Base-by-base conservation (phyloP, 164 flowering plant species). In the Piper longum region DNA sequence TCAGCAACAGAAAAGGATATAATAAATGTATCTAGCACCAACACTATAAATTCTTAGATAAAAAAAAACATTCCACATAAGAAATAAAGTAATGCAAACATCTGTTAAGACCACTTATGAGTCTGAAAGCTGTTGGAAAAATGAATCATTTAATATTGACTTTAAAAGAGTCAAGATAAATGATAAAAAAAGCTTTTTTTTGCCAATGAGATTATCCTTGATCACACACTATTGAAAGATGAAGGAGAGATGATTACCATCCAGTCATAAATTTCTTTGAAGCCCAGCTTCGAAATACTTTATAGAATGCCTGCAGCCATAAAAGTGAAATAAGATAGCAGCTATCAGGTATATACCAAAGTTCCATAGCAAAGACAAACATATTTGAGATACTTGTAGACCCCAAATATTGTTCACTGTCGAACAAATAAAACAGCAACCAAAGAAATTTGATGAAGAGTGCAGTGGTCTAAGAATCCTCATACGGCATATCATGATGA, bases 261-360 rank as follows among this genome's bases (percentile, higher is more conserved):
- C 96, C 96, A 4, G 96, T 83, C 88, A 88, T 88, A 75, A 88
- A 88, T 78, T 88, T 88, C 67, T 88, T 86, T 8, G 96, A 88
- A 36, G 92, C 92, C 96, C 96, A 88, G 76, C 96, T 88, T 43
- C 83, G 74, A 66, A 88, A 64, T 69, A 88, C 88, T 74, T 88
- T 88, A 77, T 61, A 79, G 65, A 86, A 88, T 7, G 96, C 86
- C 96, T 88, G 67, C 79, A 80, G 16, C 42, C 36, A n/a, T 13
- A 48, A 51, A 60, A 36, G 7, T 36, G 0, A 9, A 59, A 16
- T 36, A 16, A 60, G 36, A 5, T 56, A 41, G 51, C 19, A 60
- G 42, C 14, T 16, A 13, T 42, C 16, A 41, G 48, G 6, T 16
- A 56, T 17, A 17, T 16, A 9, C 59, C 11, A 48, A 48, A 44